Evolutionary conservation across 1,284 basidiomycete genomes (phyloP).

Genomic region (Caloboletus firmus): DNA sequence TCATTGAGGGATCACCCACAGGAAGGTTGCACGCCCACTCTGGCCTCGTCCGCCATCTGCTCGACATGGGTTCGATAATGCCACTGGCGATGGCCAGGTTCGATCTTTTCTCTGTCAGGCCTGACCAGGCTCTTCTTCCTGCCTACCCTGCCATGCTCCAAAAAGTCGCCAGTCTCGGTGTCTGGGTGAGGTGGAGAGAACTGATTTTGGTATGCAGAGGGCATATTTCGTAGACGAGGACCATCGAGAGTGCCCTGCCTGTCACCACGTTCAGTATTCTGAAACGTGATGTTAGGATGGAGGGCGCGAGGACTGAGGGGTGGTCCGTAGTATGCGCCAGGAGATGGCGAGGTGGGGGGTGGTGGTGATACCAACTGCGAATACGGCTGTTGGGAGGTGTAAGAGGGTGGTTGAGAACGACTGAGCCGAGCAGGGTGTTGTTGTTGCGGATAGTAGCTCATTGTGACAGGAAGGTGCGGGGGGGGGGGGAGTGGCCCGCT

Average conservation of each 20-base stretch:
- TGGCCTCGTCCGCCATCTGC: conserved; percentile 70
- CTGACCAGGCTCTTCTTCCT: conserved; percentile 93
- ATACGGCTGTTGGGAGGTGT: conserved; percentile 31
- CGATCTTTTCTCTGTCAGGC: conserved; percentile 96
- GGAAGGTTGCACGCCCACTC: conserved; percentile 74
- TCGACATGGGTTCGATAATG: conserved; percentile 92
- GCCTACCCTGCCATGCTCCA: conserved; percentile 44
- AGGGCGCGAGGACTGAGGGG: conserved; percentile 21
- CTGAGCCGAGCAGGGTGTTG: conserved; percentile 47
- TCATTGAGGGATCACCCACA: conserved; percentile 50
- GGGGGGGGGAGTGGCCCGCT: conserved; percentile 1
- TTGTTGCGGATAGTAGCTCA: conserved; percentile 41
- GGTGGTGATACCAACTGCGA: conserved; percentile 23
- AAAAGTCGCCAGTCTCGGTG: conserved; percentile 48
- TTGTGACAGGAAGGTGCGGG: conserved; percentile 20
- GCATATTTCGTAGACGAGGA: conserved; percentile 46
- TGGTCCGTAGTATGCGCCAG: conserved; percentile 31
- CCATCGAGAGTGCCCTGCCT: conserved; percentile 55
- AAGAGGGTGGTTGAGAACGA: conserved; percentile 39
- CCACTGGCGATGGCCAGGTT: conserved; percentile 92
- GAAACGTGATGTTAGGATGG: conserved; percentile 61
- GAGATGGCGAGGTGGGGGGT: conserved; percentile 16
- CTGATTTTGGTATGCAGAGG: conserved; percentile 57
- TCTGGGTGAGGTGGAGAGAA: conserved; percentile 48
- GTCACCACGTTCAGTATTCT: conserved; percentile 65